Evolutionary conservation across 345 rosid species (phyloP), one percentile per base, ranked within the genome.

Genomic region (Melaleuca alternifolia): DNA sequence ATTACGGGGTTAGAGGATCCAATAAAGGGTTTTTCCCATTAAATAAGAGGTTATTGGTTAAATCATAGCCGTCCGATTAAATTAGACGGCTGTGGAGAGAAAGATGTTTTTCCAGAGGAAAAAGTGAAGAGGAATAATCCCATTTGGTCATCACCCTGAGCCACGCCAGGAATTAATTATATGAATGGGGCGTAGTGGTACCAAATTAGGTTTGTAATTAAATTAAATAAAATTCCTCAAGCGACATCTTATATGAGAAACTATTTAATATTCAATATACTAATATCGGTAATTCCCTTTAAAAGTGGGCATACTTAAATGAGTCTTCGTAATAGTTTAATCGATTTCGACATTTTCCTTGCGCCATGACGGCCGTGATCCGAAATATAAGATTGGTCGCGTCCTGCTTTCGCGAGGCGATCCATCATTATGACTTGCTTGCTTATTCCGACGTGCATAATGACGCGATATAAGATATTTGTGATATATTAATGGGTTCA

Each of bases 381-480:
- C 5, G 14, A 30, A 62, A 62, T 15, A 20, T 14, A 30, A 62
- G 41, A 1, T 16, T 8, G 10, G 1, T 0, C 7, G 21, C 10
- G 3, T 30, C 76, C 41, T 5, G 6, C 5, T 51, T 56, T 24
- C 6, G 28, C 0, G 0, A 56, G 13, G 2, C 2, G 4, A 7
- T 33, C 16, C 0, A 4, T 12, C 23, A 65, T 65, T 16, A 24
- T 0, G 24, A 16, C 33, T 4, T 65, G 79, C 33, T 65, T 33
- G 16, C 24, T 65, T 20, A 1, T 18, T 71, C 3, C 7, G 21
- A 62, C 76, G 21, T 62, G 23, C 76, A 4, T 3, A 7, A 4
- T 62, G 21, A 15, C 6, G 20, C 21, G 0, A 30, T 62, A 7
- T 11, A 10, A 21, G 6, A 30, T 15, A 30, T 1, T 5, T 65